A percentile compares a stretch with the other conserved stretches of the same genome.
Evolutionary conservation across 495 filamentous ascomycete genomes (phyloP).

Genomic region (Aspergillus conjunctus): DNA sequence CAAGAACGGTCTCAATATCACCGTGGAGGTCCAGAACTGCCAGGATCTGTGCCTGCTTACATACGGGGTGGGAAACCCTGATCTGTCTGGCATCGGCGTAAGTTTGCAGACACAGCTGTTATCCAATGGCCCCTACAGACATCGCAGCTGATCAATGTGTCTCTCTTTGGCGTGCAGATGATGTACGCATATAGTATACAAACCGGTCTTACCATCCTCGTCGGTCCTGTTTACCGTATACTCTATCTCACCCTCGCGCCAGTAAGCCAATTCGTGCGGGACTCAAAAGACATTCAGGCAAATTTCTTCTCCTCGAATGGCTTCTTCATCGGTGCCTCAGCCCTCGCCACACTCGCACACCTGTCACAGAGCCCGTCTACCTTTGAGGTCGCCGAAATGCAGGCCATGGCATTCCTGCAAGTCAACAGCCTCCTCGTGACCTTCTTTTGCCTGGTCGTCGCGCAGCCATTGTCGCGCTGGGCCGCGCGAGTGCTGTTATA

Average conservation of each 20-base stretch:
- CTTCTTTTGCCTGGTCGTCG: conserved; percentile 17
- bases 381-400: conserved; percentile 18
- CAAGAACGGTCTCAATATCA: conserved; percentile 13
- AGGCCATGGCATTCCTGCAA: conserved; percentile 18
- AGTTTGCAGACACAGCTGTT: neutral
- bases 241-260: conserved; percentile 10
- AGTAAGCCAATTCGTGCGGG: neutral
- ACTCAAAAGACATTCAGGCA: conserved; percentile 9
- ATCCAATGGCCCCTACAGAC: neutral
- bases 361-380: conserved; percentile 14
- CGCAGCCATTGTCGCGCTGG: conserved; percentile 15
- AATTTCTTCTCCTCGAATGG: conserved; percentile 18
- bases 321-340: conserved; percentile 14
- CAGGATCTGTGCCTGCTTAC: conserved; percentile 15
- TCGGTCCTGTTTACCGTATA: conserved; percentile 10
- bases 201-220: conserved; percentile 12
- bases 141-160: conserved; percentile 1
- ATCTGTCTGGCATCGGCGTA: conserved; percentile 16
- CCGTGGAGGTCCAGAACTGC: conserved; percentile 16
- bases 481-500: conserved; percentile 14
- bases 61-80: conserved; percentile 17
- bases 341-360: conserved; percentile 14
- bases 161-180: conserved; percentile 5
- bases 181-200: conserved; percentile 18
- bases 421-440: conserved; percentile 18